These are phyloP conservation scores for Diaporthe citri DNA, from an alignment of 2,329 filamentous ascomycete species.

Conservation along the genomic window DNA sequence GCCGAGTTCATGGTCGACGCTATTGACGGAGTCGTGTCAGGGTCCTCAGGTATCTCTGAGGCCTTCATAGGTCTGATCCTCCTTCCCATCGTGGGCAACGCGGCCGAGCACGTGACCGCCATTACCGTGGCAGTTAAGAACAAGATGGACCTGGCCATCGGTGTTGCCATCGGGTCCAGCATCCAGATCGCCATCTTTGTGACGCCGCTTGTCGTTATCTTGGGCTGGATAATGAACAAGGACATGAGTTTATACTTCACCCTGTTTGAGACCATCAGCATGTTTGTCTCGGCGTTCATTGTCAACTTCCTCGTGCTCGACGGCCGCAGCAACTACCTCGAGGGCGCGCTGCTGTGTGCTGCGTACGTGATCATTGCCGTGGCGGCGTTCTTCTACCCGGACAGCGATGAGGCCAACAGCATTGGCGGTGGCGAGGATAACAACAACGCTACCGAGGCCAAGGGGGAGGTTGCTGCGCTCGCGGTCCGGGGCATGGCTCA, in stretches of 20 bases:
- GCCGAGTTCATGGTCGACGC: conserved; percentile 79
- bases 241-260: conserved; percentile 89
- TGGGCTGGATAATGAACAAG: conserved; percentile 76
- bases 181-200: conserved; percentile 81
- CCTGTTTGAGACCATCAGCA: conserved; percentile 87
- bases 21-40: conserved; percentile 72
- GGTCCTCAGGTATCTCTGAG: conserved; percentile 67
- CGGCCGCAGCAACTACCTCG: conserved; percentile 87
- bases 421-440: conserved; percentile 29
- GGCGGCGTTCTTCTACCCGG: conserved; percentile 76
- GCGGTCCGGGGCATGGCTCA: conserved; percentile 14
- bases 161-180: conserved; percentile 77
- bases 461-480: conserved; percentile 8
- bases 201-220: conserved; percentile 76
- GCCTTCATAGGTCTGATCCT: conserved; percentile 80
- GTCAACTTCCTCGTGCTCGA: conserved; percentile 91
- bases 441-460: conserved; percentile 12
- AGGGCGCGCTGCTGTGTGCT: conserved; percentile 77
- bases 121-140: conserved; percentile 79
- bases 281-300: conserved; percentile 87
- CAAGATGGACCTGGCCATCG: conserved; percentile 82
- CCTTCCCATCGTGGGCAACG: conserved; percentile 79
- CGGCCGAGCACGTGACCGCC: conserved; percentile 79
- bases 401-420: conserved; percentile 59
- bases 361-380: conserved; percentile 77